A percentile compares a stretch with the other conserved stretches of the same genome.
These are phyloP conservation scores for Sedum album DNA, from an alignment of 164 flowering plant species.

Conservation along the genomic window DNA sequence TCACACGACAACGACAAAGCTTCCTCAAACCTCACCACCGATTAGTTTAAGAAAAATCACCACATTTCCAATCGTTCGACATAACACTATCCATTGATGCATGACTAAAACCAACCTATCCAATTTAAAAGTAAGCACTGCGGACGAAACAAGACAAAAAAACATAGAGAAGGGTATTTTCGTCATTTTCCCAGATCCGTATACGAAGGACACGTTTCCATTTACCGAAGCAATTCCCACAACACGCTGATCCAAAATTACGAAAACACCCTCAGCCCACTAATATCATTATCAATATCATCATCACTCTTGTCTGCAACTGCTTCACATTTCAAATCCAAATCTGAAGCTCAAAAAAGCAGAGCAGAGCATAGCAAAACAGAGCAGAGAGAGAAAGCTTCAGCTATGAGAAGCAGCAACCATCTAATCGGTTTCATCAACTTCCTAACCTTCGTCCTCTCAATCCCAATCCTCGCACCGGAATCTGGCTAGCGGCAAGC, in stretches of 20 bases:
- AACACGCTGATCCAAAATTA: not conserved
- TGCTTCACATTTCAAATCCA: too few species aligned
- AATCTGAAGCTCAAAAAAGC: not conserved
- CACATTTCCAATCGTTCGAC: too few species aligned
- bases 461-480: too few species aligned
- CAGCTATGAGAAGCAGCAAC: conserved; percentile 69
- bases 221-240: not conserved
- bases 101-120: not conserved
- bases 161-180: not conserved
- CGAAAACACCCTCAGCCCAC: not conserved
- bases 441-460: too few species aligned
- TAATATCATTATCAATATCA: too few species aligned
- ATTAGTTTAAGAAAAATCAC: too few species aligned
- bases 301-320: too few species aligned
- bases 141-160: not conserved
- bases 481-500: conserved; percentile 90
- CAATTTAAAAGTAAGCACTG: not conserved
- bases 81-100: too few species aligned
- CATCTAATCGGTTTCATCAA: too few species aligned
- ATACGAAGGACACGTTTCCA: not conserved
- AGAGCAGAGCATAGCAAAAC: not conserved
- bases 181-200: too few species aligned
- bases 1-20: too few species aligned
- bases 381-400: conserved; percentile 3
- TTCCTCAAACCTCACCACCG: too few species aligned